Percentiles rank a stretch among this genome's conserved stretches.
Evolutionary conservation across 164 flowering plant species (phyloP).

Genomic region (Annona cherimola): DNA sequence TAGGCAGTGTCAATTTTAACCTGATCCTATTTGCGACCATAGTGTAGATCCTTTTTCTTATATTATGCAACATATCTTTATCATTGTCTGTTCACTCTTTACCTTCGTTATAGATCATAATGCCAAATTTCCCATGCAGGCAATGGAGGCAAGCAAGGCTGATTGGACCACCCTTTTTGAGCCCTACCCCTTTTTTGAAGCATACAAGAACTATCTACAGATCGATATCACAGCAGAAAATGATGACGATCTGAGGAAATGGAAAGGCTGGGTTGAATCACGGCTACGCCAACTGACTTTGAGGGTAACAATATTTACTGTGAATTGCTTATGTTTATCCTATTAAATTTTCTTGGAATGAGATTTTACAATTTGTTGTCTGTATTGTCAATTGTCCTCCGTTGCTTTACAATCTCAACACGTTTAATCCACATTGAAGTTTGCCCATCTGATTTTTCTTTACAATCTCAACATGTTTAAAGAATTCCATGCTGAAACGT

Average conservation of each 20-base stretch:
- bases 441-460: not conserved
- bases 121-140: conserved; percentile 33
- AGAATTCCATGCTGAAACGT: not conserved
- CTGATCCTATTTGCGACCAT: not conserved
- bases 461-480: not conserved
- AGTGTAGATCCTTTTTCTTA: no score
- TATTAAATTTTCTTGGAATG: no score
- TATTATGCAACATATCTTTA: not conserved
- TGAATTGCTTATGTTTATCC: no score
- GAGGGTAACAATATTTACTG: conserved; percentile 36
- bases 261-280: conserved; percentile 99
- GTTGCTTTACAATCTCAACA: no score
- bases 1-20: not conserved
- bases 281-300: conserved; percentile 77
- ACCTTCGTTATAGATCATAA: not conserved
- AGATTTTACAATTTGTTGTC: no score
- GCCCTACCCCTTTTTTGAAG: conserved; percentile 76
- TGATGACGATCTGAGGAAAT: conserved; percentile 60
- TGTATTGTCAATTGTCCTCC: no score
- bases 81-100: not conserved
- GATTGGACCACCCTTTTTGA: conserved; percentile 72
- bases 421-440: not conserved
- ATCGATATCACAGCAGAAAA: conserved; percentile 70
- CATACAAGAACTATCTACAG: conserved; percentile 78
- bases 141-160: conserved; percentile 55